Conservation (phyloP, 148 eudicot species). For the Chenopodium formosanum region DNA sequence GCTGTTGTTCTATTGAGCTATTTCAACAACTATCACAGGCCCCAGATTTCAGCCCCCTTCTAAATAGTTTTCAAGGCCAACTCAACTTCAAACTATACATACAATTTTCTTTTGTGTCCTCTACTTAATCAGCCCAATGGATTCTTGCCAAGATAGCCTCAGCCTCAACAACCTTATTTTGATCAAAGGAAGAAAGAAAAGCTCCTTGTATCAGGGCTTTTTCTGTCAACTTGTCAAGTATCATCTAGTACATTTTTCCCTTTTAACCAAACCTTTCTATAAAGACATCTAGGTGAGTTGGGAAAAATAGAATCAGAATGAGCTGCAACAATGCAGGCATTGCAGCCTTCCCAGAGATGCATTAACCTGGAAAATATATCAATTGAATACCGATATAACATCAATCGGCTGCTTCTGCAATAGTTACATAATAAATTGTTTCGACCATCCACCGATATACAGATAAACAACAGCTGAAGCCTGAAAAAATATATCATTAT, state of each 20-base stretch:
- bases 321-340: conserved; percentile 29
- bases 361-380: conserved; percentile 7
- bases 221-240: too few relatives aligned
- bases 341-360: conserved; percentile 12
- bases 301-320: conserved; percentile 23
- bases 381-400: neutral
- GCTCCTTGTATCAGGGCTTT: neutral
- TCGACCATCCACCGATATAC: neutral
- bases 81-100: conserved; percentile 35
- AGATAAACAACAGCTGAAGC: neutral
- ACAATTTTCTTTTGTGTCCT: conserved; percentile 36
- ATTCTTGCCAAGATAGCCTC: conserved; percentile 52
- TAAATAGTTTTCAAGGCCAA: conserved; percentile 43
- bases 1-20: conserved; percentile 56
- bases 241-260: neutral
- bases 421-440: neutral
- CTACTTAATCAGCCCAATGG: conserved; percentile 53
- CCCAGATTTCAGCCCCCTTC: conserved; percentile 52
- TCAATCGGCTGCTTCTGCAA: neutral
- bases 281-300: conserved; percentile 30
- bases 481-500: neutral
- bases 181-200: conserved; percentile 6
- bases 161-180: conserved; percentile 46
- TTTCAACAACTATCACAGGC: conserved; percentile 55
- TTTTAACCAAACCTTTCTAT: conserved; percentile 1